Conservation (phyloP, 768 basidiomycete genomes). For the Pulveroboletus sp. region DNA sequence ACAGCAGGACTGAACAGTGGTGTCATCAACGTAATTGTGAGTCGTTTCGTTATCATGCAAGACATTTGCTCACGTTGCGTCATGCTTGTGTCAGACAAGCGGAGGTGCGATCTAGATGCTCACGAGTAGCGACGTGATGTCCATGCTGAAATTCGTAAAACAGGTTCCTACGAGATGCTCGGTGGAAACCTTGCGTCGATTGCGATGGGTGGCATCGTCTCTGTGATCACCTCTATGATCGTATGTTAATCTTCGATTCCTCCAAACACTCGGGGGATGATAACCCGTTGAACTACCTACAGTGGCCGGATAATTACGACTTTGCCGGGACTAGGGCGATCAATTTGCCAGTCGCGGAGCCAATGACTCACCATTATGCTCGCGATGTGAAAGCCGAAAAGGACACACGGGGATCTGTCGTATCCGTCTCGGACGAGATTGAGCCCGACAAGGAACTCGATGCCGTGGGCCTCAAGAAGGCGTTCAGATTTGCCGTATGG, state of each 20-base stretch:
- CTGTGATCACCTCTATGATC: conserved; percentile 58
- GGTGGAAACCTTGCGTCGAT: conserved; percentile 88
- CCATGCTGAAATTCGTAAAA: neutral
- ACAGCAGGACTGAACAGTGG: conserved; percentile 66
- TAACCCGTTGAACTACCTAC: neutral
- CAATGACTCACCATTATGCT: conserved; percentile 7
- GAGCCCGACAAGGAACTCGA: conserved; percentile 58
- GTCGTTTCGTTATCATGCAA: conserved; percentile 13
- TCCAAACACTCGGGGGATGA: neutral
- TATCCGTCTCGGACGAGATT: conserved; percentile 34
- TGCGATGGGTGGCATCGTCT: conserved; percentile 72
- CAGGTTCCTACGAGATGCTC: conserved; percentile 66
- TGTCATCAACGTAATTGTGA: conserved; percentile 63
- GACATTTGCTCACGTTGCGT: neutral
- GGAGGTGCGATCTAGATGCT: conserved; percentile 40
- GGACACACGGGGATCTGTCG: conserved; percentile 24
- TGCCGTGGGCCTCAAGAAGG: conserved; percentile 58
- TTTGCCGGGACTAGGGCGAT: conserved; percentile 77
- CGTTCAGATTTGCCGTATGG: conserved; percentile 78
- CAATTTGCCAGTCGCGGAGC: conserved; percentile 39
- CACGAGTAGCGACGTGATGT: conserved; percentile 2
- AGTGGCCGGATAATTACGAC: conserved; percentile 82
- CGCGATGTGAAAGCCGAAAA: conserved; percentile 35
- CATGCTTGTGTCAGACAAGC: conserved; percentile 34
- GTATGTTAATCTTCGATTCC: conserved; percentile 34